Evolutionary conservation across 352 stramenopile genomes (phyloP).

Genomic region (Pythium dissotocum): DNA sequence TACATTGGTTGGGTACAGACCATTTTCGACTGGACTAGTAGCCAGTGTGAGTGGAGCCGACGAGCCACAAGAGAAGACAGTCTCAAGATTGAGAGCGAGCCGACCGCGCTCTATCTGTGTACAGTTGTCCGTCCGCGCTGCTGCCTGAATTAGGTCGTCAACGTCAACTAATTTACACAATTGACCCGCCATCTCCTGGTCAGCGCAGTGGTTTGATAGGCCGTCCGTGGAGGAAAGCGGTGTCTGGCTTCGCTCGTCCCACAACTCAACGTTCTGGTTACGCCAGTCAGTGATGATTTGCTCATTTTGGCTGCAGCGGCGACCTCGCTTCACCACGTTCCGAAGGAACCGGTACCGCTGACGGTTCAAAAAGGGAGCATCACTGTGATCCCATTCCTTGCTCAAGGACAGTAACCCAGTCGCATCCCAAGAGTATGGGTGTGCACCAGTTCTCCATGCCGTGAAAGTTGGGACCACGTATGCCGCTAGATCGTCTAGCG

Average conservation of each 20-base stretch:
- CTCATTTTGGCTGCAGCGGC: neutral
- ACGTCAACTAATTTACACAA: too few species aligned
- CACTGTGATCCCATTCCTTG: slow-evolving; percentile 7
- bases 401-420: neutral
- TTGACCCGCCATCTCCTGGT: too few species aligned
- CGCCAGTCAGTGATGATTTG: slow-evolving; percentile 11
- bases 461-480: slow-evolving; percentile 11
- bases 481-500: neutral
- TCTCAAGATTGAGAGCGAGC: too few species aligned
- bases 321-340: slow-evolving; percentile 1
- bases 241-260: neutral
- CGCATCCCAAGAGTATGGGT: neutral
- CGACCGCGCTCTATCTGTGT: too few species aligned
- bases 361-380: neutral
- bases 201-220: too few species aligned
- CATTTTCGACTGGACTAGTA: too few species aligned
- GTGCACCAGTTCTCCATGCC: neutral
- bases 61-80: too few species aligned
- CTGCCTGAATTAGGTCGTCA: too few species aligned
- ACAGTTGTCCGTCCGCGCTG: too few species aligned
- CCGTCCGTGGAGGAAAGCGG: too few species aligned
- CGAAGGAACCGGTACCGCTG: slow-evolving; percentile 11
- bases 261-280: slow-evolving; percentile 13
- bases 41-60: too few species aligned
- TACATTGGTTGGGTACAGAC: too few species aligned